phyloP scores from a whole-genome alignment of 495 filamentous ascomycete genomes.

The Penicillium riverlandense region DNA sequence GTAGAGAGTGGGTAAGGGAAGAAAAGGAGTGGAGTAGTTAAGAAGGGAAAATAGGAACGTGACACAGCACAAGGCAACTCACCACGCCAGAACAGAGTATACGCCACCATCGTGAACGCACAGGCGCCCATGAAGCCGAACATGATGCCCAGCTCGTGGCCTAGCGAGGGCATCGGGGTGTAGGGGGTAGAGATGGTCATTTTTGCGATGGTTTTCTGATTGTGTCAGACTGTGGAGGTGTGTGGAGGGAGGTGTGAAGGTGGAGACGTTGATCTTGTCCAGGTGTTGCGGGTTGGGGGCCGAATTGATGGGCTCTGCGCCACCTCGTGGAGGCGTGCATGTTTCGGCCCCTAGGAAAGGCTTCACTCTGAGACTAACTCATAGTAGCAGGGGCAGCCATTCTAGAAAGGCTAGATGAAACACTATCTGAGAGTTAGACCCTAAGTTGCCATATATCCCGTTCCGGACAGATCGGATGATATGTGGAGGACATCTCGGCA shows the following conservation, averaged over 20 bases:
- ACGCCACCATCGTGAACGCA: slow-evolving; percentile 29
- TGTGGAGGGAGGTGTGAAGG: background rate
- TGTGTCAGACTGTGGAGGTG: background rate
- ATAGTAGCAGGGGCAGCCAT: too few relatives aligned
- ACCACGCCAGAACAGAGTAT: slow-evolving; percentile 33
- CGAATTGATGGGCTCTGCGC: background rate
- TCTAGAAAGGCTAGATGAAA: too few relatives aligned
- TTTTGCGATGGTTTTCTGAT: too few relatives aligned
- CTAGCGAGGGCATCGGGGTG: slow-evolving; percentile 23
- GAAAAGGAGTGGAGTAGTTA: background rate
- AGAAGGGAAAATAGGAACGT: too few relatives aligned
- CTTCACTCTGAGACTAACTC: too few relatives aligned
- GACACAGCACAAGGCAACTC: background rate
- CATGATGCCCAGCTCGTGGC: slow-evolving; percentile 35
- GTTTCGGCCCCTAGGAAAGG: too few relatives aligned
- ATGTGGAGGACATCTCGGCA: too few relatives aligned
- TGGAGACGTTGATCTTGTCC: background rate
- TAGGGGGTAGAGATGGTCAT: slow-evolving; percentile 19
- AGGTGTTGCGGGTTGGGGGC: background rate
- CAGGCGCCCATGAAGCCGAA: slow-evolving; percentile 34
- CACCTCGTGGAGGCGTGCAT: too few relatives aligned
- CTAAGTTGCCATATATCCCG: too few relatives aligned
- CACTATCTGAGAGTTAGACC: too few relatives aligned
- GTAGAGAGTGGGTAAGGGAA: background rate
- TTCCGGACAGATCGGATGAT: too few relatives aligned